Percentiles rank a stretch among this genome's conserved stretches.
These are phyloP conservation scores for Lepidium sativum DNA, from an alignment of 345 rosid species.

Conservation along the genomic window DNA sequence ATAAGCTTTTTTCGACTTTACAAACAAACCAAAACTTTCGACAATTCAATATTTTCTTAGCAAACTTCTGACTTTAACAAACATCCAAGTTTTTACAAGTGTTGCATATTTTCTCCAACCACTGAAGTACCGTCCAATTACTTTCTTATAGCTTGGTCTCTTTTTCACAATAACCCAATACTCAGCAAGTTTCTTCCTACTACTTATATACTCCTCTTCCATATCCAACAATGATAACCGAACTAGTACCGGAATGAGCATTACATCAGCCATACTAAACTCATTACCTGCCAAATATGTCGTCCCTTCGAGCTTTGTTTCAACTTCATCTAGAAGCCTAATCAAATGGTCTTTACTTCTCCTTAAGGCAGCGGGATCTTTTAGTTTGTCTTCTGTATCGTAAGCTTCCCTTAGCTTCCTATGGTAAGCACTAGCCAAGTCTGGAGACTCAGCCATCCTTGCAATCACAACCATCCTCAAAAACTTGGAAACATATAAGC, in stretches of 20 bases:
- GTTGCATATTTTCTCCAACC: slow-evolving; percentile 82
- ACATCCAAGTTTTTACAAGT: slow-evolving; percentile 59
- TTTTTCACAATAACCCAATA: slow-evolving; percentile 63
- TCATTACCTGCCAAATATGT: slow-evolving; percentile 58
- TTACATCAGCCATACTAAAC: slow-evolving; percentile 80
- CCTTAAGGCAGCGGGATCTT: slow-evolving; percentile 33
- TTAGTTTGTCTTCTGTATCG: slow-evolving; percentile 62
- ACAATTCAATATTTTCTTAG: slow-evolving; percentile 48
- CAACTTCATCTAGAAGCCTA: slow-evolving; percentile 61
- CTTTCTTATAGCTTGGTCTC: slow-evolving; percentile 70
- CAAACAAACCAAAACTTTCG: slow-evolving; percentile 28
- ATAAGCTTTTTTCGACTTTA: too few relatives aligned
- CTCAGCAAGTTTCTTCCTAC: slow-evolving; percentile 53
- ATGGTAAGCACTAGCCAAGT: slow-evolving; percentile 83
- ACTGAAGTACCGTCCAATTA: slow-evolving; percentile 60
- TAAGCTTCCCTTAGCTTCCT: slow-evolving; percentile 61
- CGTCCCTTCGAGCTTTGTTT: slow-evolving; percentile 42
- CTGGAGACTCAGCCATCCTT: slow-evolving; percentile 76
- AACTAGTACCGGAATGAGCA: slow-evolving; percentile 64
- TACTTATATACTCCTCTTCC: slow-evolving; percentile 57
- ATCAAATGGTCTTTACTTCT: slow-evolving; percentile 55
- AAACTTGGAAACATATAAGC: slow-evolving; percentile 59
- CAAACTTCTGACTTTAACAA: slow-evolving; percentile 44
- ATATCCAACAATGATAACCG: slow-evolving; percentile 53
- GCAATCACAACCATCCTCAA: slow-evolving; percentile 67